Evolutionary conservation across 176 grass and related monocot genomes (phyloP), one percentile per base, ranked within the genome.

Genomic region (Phragmites australis): DNA sequence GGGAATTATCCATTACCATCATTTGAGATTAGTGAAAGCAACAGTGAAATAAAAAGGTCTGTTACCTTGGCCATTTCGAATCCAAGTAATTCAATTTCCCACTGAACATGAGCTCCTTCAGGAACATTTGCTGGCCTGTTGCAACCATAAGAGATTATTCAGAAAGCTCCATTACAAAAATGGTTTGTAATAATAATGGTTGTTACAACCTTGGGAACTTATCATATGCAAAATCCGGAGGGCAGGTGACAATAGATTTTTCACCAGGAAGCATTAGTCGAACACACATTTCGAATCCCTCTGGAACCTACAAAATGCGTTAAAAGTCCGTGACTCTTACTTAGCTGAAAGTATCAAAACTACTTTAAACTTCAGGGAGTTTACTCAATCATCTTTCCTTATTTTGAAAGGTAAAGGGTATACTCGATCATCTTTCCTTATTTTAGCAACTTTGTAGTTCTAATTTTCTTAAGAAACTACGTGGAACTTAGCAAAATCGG

Each of bases 231-330:
- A 94, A 94, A 89, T 98, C 95, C 78, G 95, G 90, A 85, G 95
- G 95, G 75, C 95, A 94, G 55, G 90, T 94, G 40, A 98, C 88
- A 48, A 90, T 4, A 76, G 88, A 85, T 70, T 94, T 87, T 92
- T 98, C 95, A 88, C 92, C 95, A 65, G 95, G 95, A 90, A 98
- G 95, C 95, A 98, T 98, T 78, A 98, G 59, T 41, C 95, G 83
- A 73, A 98, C 92, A 85, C 89, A 90, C 95, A 98, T 98, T 93
- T 98, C 95, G 60, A 98, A 87, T 87, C 95, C 95, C 75, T 94
- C 88, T 45, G 95, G 95, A 80, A 94, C 95, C 95, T 98, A 78
- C 17, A 85, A 79, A 80, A 79, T 71, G 46, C 16, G 11, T 65
- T 37, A 37, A 37, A 37, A 37, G 34, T 5, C 5, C 5, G 34